Conservation (phyloP, 2,329 filamentous ascomycete genomes). For the Penicillium sp. region DNA sequence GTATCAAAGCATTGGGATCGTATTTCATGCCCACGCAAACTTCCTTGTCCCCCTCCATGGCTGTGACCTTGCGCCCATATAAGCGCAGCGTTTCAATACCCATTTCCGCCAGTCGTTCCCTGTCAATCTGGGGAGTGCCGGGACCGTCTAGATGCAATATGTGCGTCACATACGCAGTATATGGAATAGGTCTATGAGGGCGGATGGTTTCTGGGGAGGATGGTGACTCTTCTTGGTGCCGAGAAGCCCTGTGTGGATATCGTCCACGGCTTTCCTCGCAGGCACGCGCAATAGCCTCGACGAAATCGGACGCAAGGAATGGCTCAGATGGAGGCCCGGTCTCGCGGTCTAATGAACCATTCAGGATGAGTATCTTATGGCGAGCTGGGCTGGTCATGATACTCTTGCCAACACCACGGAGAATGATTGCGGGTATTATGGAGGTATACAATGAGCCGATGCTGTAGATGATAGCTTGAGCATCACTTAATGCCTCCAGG, state of each 20-base stretch:
- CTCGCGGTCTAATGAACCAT: conserved; percentile 82
- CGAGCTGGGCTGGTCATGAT: conserved; percentile 55
- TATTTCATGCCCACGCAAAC: conserved; percentile 64
- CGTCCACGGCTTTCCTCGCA: conserved; percentile 67
- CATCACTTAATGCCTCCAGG: conserved; percentile 64
- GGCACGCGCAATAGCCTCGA: conserved; percentile 75
- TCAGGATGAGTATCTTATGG: conserved; percentile 81
- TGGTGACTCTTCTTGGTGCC: conserved; percentile 5
- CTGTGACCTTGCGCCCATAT: conserved; percentile 65
- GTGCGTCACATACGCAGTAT: conserved; percentile 75
- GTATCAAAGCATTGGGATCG: conserved; percentile 71
- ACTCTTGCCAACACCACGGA: conserved; percentile 72
- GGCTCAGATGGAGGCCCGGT: conserved; percentile 69
- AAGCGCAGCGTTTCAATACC: conserved; percentile 78
- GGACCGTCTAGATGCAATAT: conserved; percentile 76
- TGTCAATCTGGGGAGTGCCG: conserved; percentile 70
- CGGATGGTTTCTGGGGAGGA: conserved; percentile 14
- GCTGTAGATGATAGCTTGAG: conserved; percentile 78
- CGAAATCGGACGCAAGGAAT: conserved; percentile 77
- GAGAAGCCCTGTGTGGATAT: conserved; percentile 7
- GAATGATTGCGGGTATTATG: conserved; percentile 77
- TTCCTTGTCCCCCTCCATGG: conserved; percentile 46
- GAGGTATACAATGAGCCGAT: conserved; percentile 95
- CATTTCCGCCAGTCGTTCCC: conserved; percentile 60
- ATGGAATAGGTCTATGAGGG: conserved; percentile 47